Evolutionary conservation across 202 grass and related monocot genomes (phyloP).

Genomic region (Bolboschoenoplectus hybrid): DNA sequence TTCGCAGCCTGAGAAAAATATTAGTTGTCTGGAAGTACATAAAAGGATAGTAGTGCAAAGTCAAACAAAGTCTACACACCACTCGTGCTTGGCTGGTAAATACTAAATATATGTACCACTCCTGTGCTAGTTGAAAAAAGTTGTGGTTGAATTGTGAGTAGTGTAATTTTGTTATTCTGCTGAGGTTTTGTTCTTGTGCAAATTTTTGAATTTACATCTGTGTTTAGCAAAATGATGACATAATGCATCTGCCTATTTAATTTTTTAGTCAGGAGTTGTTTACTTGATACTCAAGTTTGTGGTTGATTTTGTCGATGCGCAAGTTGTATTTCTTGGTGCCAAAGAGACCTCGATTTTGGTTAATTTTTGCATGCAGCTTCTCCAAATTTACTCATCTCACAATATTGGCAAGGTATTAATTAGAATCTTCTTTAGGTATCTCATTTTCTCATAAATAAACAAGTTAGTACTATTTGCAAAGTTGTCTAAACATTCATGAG

Average conservation of each 20-base stretch:
- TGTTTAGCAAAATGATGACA: background rate
- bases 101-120: background rate
- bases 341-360: conserved; percentile 92
- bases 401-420: conserved; percentile 90
- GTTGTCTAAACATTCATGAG: background rate
- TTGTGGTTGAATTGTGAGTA: background rate
- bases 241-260: conserved; percentile 17
- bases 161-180: background rate
- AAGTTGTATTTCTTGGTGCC: conserved; percentile 86
- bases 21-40: background rate
- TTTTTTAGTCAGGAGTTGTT: conserved; percentile 73
- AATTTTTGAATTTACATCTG: background rate
- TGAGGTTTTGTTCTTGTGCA: conserved; percentile 10
- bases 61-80: background rate
- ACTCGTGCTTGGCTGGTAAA: background rate
- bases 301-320: conserved; percentile 94
- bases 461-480: conserved; percentile 6
- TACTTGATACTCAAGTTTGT: conserved; percentile 99
- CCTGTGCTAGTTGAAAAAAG: conserved; percentile 3
- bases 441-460: conserved; percentile 3
- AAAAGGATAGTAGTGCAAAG: background rate
- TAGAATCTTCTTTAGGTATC: background rate
- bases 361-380: conserved; percentile 81
- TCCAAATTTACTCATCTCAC: conserved; percentile 93
- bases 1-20: background rate